Base-by-base conservation (phyloP, 1,284 basidiomycete genomes). In the Cutaneotrichosporon arboriforme region DNA sequence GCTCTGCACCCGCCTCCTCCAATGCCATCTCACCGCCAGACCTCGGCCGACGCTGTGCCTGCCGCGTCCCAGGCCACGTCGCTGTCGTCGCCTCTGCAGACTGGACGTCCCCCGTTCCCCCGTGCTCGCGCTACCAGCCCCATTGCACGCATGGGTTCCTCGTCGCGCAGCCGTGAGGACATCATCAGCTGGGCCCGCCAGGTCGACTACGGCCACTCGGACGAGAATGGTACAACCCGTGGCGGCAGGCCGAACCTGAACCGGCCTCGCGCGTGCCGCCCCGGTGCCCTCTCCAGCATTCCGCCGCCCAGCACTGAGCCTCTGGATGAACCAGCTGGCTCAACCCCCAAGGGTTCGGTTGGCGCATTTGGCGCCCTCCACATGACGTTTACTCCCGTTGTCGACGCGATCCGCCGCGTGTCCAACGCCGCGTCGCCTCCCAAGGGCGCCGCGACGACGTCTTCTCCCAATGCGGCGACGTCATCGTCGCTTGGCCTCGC, bases 121-220 rank as follows among this genome's bases (percentile, higher is more conserved):
- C 35, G 37, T 15, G 50, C 50, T 43, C 15, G 37, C 17, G 5
- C 46, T 4, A 26, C 49, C 5, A 58, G 54, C 7, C 65, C 65
- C 10, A 68, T 70, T 9, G 62, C 67, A 9, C 63, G 62, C 9
- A 55, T 72, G 53, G 60, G 67, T 7, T 64, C 65, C 8, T 68
- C 66, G 10, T 73, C 71, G 2, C 60, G 67, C 23, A 70, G 68
- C 51, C 57, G 72, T 10, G 72, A 73, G 39, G 72, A 73, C 46
- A 73, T 73, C 49, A 67, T 73, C 41, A 64, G 60, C 31, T 73
- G 72, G 72, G 64, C 70, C 15, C 66, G 66, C 48, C 51, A 8
- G 21, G 45, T 36, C 35, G 20, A 26, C 13, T 23, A 49, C 33
- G 50, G 53, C 12, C 44, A 55, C 20, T 49, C 47, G 1, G 54